Evolutionary conservation across 495 filamentous ascomycete species (phyloP), one percentile per base, ranked within the genome.

Genomic region (Penicillium lividum): DNA sequence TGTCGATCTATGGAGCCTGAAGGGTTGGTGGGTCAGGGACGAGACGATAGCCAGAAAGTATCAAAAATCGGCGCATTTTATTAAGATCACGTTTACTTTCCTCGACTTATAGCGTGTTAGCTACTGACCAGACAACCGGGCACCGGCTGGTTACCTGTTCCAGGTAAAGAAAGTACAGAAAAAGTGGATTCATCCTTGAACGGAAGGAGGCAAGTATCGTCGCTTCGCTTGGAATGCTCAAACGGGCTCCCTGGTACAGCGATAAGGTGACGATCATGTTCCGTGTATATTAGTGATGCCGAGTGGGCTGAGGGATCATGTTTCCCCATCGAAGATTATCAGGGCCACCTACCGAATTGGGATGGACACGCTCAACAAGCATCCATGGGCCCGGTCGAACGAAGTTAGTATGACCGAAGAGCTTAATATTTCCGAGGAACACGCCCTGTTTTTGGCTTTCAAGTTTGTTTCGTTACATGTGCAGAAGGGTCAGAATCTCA

Each of bases 241-340:
- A 48, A 58, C 28, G 31, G 56, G 45, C 31, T 56, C 44, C 36
- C 46, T 45, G 36, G 15, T 30, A 25, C 50, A 42, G 42, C 31
- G 31, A 57, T 51, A 61, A 44, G 9, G 33, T 18, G 64, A 57
- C 53, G 64, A 67, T 67, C 64, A 55, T 62, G 52, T 56, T 64
- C 58, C 61, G 52, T 58, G 34, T 64, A 58, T 56, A 59, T 56
- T 45, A 25, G 7, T 28, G 40, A 36, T 59, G 58, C 50, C 55
- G 53, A 38, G 51, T 57, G 58, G 56, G 27, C 61, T 65, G 58
- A 59, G 40, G 52, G 56, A 59, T 64, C 58, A 56, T 15, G 30
- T 28, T 55, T 16, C 51, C 34, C 46, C 9, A 27, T 36, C 5
- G 38, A 16, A 31, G 53, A 59, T 42, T 29, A 33, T 27, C 29